Conservation (phyloP, 169 alveolate species). For the Theileria parva region DNA sequence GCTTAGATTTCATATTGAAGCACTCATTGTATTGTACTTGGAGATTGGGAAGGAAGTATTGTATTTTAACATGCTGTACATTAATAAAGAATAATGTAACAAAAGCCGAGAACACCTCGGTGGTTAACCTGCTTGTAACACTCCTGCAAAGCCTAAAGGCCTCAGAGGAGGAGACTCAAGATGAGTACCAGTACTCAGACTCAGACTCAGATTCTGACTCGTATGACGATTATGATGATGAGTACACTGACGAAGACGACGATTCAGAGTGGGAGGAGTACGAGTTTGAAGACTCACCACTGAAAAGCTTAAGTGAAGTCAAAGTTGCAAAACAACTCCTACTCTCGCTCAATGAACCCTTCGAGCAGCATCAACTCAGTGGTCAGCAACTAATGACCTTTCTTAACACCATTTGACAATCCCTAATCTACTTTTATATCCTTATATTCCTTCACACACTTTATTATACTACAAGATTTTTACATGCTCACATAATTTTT, state of each 20-base stretch:
- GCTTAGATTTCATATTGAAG: background rate
- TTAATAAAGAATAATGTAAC: background rate
- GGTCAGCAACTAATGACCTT: no score
- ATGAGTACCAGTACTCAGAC: background rate
- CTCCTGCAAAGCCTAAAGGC: background rate
- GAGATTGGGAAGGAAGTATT: background rate
- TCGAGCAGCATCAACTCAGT: no score
- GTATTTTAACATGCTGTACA: background rate
- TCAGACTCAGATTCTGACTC: slow-evolving; percentile 1
- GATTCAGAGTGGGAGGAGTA: background rate
- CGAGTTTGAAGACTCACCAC: slow-evolving; percentile 6
- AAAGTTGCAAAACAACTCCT: slow-evolving; percentile 10
- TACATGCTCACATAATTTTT: no score
- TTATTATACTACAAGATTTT: no score
- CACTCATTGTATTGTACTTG: background rate
- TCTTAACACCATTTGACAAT: no score
- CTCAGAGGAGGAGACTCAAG: background rate
- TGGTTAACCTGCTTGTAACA: background rate
- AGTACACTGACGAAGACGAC: background rate
- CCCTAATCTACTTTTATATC: no score
- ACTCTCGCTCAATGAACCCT: background rate
- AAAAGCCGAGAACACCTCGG: background rate
- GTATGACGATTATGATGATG: slow-evolving; percentile 19
- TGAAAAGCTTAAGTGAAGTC: background rate
- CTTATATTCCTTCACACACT: no score